Evolutionary conservation across 768 basidiomycete genomes (phyloP).

Genomic region (Russula abietina): DNA sequence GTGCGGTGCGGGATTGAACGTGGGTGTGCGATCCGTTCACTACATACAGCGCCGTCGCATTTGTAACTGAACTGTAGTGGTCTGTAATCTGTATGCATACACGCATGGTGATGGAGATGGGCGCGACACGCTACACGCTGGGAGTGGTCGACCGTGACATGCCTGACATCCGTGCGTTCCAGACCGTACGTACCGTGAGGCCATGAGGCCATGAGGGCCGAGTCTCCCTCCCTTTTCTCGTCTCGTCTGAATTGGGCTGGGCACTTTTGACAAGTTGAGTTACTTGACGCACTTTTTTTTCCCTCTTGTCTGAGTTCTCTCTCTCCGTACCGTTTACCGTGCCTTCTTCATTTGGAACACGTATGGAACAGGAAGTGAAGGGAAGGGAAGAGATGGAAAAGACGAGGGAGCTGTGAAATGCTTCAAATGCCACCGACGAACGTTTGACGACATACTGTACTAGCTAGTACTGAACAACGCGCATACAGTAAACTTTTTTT

Average conservation of each 20-base stretch:
- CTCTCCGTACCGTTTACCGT: too few relatives aligned
- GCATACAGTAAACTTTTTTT: too few relatives aligned
- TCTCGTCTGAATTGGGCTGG: too few relatives aligned
- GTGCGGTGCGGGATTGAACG: background rate
- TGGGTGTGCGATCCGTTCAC: background rate
- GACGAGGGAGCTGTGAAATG: background rate
- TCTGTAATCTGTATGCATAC: background rate
- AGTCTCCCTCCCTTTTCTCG: background rate
- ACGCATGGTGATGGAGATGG: background rate
- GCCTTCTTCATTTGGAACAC: background rate
- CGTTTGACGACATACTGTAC: background rate
- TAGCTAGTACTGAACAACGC: too few relatives aligned
- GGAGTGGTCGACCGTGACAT: background rate
- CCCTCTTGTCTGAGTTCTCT: too few relatives aligned
- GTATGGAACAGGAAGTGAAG: background rate
- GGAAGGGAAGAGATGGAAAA: too few relatives aligned
- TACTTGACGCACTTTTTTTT: background rate
- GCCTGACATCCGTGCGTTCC: too few relatives aligned
- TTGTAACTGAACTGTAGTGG: too few relatives aligned
- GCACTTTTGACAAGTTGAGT: too few relatives aligned
- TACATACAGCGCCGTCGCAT: background rate
- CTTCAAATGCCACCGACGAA: background rate
- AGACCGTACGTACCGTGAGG: too few relatives aligned
- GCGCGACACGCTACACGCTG: too few relatives aligned
- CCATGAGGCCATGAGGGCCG: too few relatives aligned